Percentiles rank a stretch among this genome's conserved stretches.
Conservation (phyloP, 352 stramenopile genomes). For the Phytophthora cajani region DNA sequence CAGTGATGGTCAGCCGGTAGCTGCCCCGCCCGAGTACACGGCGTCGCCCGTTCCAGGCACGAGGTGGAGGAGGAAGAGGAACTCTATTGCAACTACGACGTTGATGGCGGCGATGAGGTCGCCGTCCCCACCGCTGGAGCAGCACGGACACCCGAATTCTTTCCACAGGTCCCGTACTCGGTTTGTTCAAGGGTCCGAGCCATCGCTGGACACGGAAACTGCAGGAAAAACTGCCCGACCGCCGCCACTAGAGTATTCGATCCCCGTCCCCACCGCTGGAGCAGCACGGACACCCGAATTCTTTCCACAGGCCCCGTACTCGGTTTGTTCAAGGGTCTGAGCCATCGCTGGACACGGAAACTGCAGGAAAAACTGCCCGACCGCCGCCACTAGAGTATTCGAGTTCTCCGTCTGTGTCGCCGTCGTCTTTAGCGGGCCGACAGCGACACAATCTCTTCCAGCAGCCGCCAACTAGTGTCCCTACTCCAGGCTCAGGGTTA, state of each 20-base stretch:
- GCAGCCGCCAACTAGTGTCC: constrained; percentile 18
- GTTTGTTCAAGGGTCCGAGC: constrained; percentile 27
- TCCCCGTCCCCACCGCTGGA: constrained; percentile 27
- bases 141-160: constrained; percentile 15
- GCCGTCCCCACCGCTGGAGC: constrained; percentile 28
- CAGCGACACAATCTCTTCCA: constrained; percentile 37
- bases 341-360: constrained; percentile 6
- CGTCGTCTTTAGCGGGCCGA: constrained; percentile 28
- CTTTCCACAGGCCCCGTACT: constrained; percentile 34
- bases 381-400: constrained; percentile 45
- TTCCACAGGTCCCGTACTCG: constrained; percentile 37
- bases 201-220: constrained; percentile 1
- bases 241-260: constrained; percentile 43
- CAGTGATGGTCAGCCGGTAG: constrained; percentile 5
- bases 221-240: constrained; percentile 15
- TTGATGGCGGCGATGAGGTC: constrained; percentile 18
- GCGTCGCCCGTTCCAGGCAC: constrained; percentile 56
- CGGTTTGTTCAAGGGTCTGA: constrained; percentile 28
- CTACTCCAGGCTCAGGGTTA: constrained; percentile 5
- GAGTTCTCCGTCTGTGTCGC: constrained; percentile 35
- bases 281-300: constrained; percentile 14
- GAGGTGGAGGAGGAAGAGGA: constrained; percentile 55
- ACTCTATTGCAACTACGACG: constrained; percentile 56
- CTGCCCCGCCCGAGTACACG: constrained; percentile 56
- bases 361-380: constrained; percentile 5